Conservation (phyloP, 495 filamentous ascomycete species). For the Neurospora sp. region DNA sequence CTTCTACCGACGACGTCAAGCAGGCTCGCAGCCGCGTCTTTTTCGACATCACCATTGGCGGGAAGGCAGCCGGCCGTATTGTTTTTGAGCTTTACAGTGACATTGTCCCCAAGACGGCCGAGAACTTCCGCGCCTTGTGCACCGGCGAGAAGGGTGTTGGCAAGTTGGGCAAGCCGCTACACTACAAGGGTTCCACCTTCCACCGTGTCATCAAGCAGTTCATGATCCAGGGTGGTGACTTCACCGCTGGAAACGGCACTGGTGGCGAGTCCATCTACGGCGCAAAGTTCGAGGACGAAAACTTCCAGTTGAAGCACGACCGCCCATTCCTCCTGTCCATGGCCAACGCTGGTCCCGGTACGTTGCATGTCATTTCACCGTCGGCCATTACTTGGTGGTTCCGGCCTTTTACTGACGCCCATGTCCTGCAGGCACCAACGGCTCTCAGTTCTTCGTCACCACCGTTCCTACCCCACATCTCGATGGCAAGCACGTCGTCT, state of each 20-base stretch:
- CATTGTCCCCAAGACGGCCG: conserved; percentile 86
- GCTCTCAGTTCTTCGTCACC: conserved; percentile 96
- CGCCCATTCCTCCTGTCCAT: conserved; percentile 92
- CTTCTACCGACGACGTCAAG: conserved; percentile 26
- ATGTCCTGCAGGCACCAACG: conserved; percentile 61
- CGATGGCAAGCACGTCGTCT: conserved; percentile 96
- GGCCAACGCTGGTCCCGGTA: conserved; percentile 95
- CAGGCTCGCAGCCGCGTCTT: conserved; percentile 61
- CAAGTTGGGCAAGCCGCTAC: conserved; percentile 74
- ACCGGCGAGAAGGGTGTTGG: conserved; percentile 82
- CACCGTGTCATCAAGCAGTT: conserved; percentile 97
- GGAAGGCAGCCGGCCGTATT: conserved; percentile 60
- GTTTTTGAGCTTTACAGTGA: conserved; percentile 81
- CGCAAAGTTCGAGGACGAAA: conserved; percentile 96
- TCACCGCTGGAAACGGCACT: conserved; percentile 88
- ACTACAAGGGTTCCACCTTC: conserved; percentile 86
- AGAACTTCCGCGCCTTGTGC: conserved; percentile 95
- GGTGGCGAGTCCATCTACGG: conserved; percentile 98
- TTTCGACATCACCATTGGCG: conserved; percentile 79
- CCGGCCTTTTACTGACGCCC: conserved; percentile 7
- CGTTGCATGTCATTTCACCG: conserved; percentile 13
- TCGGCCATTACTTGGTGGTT: neutral
- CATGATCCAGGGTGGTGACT: conserved; percentile 99
- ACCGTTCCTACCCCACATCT: conserved; percentile 90
- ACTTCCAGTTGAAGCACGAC: conserved; percentile 87